Evolutionary conservation across 2,329 filamentous ascomycete genomes (phyloP).

Genomic region (Colletotrichum euphorbiae): DNA sequence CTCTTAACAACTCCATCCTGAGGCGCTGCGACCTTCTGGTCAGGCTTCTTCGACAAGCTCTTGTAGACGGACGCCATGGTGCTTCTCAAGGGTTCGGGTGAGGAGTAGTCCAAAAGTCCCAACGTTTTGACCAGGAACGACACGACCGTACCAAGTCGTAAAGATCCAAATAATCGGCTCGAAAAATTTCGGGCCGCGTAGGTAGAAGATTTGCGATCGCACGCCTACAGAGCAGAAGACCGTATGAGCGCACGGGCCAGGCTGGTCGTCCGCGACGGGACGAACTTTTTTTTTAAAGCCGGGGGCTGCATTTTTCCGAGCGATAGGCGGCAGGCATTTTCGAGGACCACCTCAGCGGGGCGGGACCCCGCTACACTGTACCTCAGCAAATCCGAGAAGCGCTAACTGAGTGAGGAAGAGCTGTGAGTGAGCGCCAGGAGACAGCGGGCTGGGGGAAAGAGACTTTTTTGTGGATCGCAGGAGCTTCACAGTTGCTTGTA

Average conservation of each 20-base stretch:
- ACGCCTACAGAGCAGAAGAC: neutral
- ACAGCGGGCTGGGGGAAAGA: constrained; percentile 21
- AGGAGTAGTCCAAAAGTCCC: no score
- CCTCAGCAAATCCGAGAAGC: constrained; percentile 13
- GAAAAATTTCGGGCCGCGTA: neutral
- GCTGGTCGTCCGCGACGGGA: neutral
- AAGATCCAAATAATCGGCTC: no score
- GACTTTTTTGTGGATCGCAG: constrained; percentile 36
- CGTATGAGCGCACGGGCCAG: neutral
- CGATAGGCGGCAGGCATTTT: constrained; percentile 53
- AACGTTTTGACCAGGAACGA: no score
- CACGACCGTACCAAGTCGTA: no score
- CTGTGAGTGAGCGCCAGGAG: neutral
- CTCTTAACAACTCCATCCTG: constrained; percentile 63
- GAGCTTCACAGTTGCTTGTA: constrained; percentile 28
- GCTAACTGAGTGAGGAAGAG: constrained; percentile 15
- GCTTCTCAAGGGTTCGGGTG: constrained; percentile 40
- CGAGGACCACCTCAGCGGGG: constrained; percentile 34
- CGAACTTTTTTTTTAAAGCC: constrained; percentile 6
- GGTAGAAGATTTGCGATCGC: neutral
- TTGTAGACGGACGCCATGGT: constrained; percentile 81
- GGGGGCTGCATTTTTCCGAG: constrained; percentile 44
- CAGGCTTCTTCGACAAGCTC: constrained; percentile 72
- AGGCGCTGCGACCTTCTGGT: constrained; percentile 61
- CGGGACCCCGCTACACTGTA: constrained; percentile 2